Percentiles rank a stretch among this genome's conserved stretches.
Evolutionary conservation across 1,284 basidiomycete species (phyloP).

Genomic region (Moniliophthora roreri): DNA sequence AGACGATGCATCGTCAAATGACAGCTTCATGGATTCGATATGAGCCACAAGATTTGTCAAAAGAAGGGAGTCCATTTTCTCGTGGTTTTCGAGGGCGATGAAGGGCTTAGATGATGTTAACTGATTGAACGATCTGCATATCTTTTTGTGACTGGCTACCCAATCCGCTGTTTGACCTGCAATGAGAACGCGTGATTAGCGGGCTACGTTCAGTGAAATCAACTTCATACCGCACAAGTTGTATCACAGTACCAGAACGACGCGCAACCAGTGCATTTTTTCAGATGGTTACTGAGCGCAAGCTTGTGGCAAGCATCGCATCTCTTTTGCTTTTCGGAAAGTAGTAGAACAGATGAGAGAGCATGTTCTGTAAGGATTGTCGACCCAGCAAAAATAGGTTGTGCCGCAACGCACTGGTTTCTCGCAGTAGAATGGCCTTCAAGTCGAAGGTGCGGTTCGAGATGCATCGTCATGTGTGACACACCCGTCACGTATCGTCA

Average conservation of each 20-base stretch:
- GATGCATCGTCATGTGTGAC: neutral
- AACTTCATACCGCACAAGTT: conserved; percentile 45
- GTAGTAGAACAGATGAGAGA: conserved; percentile 50
- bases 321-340: conserved; percentile 54
- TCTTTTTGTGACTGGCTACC: conserved; percentile 58
- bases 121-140: conserved; percentile 57
- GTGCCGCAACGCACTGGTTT: conserved; percentile 45
- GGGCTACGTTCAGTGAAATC: conserved; percentile 5
- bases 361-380: conserved; percentile 43
- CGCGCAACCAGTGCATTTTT: conserved; percentile 60
- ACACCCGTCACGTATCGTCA: too few relatives aligned
- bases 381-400: conserved; percentile 39
- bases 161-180: conserved; percentile 69
- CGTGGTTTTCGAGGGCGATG: conserved; percentile 47
- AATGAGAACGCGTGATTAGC: conserved; percentile 13
- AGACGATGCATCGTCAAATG: conserved; percentile 25
- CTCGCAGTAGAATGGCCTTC: conserved; percentile 47
- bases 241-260: conserved; percentile 71
- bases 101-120: conserved; percentile 47
- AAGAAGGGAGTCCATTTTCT: conserved; percentile 59
- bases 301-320: conserved; percentile 61
- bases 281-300: conserved; percentile 29
- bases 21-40: conserved; percentile 23
- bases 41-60: conserved; percentile 61
- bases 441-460: conserved; percentile 8